Base-by-base conservation (phyloP, 2,329 filamentous ascomycete genomes). In the Aureobasidium lini region DNA sequence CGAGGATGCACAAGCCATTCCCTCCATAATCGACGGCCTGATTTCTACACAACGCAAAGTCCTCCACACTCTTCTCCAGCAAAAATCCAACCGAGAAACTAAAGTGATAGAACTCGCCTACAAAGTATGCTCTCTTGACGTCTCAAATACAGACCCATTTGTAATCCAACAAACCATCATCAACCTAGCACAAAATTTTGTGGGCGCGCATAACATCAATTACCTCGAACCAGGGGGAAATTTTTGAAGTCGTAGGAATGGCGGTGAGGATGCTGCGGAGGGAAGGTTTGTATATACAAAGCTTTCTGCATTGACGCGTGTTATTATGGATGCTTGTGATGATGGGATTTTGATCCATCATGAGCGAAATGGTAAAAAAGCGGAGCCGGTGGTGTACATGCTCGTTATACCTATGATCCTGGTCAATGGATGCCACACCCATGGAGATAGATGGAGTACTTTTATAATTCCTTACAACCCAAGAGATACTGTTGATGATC, bases 1-100 rank as follows among this genome's bases (percentile, higher is more conserved):
- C 29, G 32, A 5, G 28, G n/a, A 1, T 36, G n/a, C 2, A 48
- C 23, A 32, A 31, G 16, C 4, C 9, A 10, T 48, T 1, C 46
- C 46, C 8, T 48, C 93, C 0, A 85, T 97, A 48, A 78, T 97
- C 23, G 94, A 99, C 73, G 94, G 94, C 6, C 79, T 99, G 66
- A 99, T 99, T 74, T 94, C 94, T 28, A 92, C 93, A 75, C 94
- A 99, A 73, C 89, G 94, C 62, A 99, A 99, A 74, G 92, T 99
- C 59, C 81, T 99, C 57, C 97, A 90, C 73, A 90, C 89, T 52
- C 95, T 90, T 70, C 92, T 99, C 78, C 93, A 92, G 74, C 85
- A 88, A 57, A 99, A 99, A 66, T 74, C 97, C 63, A 82, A 84
- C 75, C 96, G 95, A 72, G 94, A 99, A 71, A 87, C 95, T 77